Evolutionary conservation across 2,329 filamentous ascomycete species (phyloP), one percentile per base, ranked within the genome.

Genomic region (Aspergillus costaricaensis): DNA sequence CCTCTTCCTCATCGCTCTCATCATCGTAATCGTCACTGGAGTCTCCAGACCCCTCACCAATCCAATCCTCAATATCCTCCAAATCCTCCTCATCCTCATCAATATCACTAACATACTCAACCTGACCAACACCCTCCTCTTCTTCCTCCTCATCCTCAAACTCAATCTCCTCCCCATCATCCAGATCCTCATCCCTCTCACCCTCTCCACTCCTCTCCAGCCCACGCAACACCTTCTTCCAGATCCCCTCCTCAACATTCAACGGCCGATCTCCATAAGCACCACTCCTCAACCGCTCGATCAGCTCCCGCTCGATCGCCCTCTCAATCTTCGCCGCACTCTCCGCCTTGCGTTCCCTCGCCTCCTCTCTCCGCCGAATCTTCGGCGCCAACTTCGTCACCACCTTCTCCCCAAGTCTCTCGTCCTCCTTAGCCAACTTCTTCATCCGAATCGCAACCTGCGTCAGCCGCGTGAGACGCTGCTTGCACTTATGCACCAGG

Each of bases 11-110:
- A 15, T 86, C 79, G 5, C 83, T 84, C 8, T 79, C 80, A 15
- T 79, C 80, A 15, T 86, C 79, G n/a, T 79, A 79, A 3, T 79
- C 79, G 4, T 79, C 79, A 32, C 78, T 79, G 39, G 80, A 81
- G 54, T 82, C 82, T 1, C 77, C 82, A 61, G 84, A 86, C 60
- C 85, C 90, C 62, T 87, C 91, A 68, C 89, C 92, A 53, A 97
- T 82, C 94, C 94, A 98, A 72, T 98, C 94, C 77, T 98, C 91
- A 57, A 98, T 96, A 74, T 98, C 94, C 77, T 97, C 91, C 54
- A 98, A 85, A 72, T 92, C 90, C 56, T 85, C 87, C 19, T 86
- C 85, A 62, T 85, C 92, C 50, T 93, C 93, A 57, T 93, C 93
- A 59, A 96, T 80, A 75, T 97, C 95, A 72, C 91, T 94, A 60